Base-by-base conservation (phyloP, 768 basidiomycete species). In the Boletus subparvulus region DNA sequence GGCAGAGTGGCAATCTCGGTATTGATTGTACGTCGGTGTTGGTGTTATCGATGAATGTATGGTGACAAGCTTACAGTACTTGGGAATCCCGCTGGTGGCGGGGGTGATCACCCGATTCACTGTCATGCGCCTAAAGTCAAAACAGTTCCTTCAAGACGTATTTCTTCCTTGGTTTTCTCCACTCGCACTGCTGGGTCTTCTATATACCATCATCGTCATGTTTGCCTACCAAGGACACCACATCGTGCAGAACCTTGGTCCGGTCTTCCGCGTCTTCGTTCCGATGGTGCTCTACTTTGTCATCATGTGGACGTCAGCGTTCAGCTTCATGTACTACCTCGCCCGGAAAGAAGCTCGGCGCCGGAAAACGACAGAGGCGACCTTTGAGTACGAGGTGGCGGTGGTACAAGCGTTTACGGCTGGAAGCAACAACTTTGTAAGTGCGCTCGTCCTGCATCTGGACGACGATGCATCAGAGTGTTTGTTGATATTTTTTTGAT, bases 391-490 rank as follows among this genome's bases (percentile, higher is more conserved):
- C 63, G 80, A 90, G 62, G 82, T 84, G 75, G 87, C 88, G 0
- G 87, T 86, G 2, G 84, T 86, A 3, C 91, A 92, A 64, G 79
- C 84, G 0, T 93, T 93, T 70, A 92, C 91, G 0, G 88, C 88
- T 0, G 85, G 84, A 2, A 87, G 85, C 53, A 92, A 91, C 65
- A 92, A 91, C 63, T 87, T 88, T 58, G 86, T 87, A 46, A 65
- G 82, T 73, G 19, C 16, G 10, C 54, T 13, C 9, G 9, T 24
- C 10, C 39, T 21, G 6, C 14, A 11, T 35, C 44, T 26, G 6
- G 17, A 13, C 33, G 26, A 42, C 35, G 16, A 32, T 13, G 14
- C 7, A 13, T 35, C 17, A 13, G 45, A 30, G 6, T 8, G 3
- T 19, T 24, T 19, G 26, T 42, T 42, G 26, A 40, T 39, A 30